Evolutionary conservation across 257 asterid genomes (phyloP).

Genomic region (Verbena officinalis): DNA sequence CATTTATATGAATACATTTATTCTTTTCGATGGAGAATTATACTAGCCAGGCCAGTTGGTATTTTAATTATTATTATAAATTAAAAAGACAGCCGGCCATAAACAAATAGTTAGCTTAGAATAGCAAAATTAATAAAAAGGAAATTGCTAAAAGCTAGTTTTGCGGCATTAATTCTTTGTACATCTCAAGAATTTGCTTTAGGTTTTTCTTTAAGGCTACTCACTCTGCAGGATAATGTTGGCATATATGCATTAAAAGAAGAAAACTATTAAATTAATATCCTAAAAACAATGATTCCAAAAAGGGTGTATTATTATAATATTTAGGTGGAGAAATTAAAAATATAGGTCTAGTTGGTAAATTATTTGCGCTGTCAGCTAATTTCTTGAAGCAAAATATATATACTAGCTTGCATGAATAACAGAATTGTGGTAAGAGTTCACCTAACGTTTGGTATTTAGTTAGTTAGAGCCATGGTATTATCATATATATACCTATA

Average conservation of each 20-base stretch:
- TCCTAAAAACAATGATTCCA: no score
- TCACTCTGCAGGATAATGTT: no score
- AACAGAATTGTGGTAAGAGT: slow-evolving; percentile 15
- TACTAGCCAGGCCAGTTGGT: neutral
- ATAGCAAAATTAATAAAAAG: neutral
- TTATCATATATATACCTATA: neutral
- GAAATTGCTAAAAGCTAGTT: neutral
- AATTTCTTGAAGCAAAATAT: slow-evolving; percentile 7
- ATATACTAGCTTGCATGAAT: slow-evolving; percentile 16
- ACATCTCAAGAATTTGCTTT: neutral
- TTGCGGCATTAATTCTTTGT: neutral
- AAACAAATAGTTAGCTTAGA: neutral
- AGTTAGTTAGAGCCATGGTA: slow-evolving; percentile 25
- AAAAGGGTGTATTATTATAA: no score
- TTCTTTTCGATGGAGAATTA: neutral
- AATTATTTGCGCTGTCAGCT: slow-evolving; percentile 21
- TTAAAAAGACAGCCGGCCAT: no score
- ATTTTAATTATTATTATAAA: neutral
- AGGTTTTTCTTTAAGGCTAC: neutral
- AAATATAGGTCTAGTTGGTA: slow-evolving; percentile 4
- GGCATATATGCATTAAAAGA: neutral
- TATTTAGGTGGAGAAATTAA: no score
- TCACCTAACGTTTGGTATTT: slow-evolving; percentile 41
- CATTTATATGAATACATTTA: no score
- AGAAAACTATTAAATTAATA: no score